Evolutionary conservation across 2,329 filamentous ascomycete genomes (phyloP), one percentile per base, ranked within the genome.

Genomic region (Botrytis byssoidea): DNA sequence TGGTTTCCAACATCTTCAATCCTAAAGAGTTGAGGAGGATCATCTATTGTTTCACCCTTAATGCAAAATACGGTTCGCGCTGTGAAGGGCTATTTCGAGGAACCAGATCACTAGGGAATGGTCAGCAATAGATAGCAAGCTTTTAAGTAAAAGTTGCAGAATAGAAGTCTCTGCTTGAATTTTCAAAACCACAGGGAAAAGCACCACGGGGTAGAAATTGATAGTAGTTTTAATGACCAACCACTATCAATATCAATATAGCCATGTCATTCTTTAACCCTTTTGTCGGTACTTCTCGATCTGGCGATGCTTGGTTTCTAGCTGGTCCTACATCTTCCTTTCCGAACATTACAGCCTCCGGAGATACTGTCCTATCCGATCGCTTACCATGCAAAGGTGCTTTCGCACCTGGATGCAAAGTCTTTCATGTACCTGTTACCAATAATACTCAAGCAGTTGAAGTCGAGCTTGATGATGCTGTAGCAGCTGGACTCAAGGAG

Each of bases 341-440:
- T 32, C 69, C 75, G 22, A 75, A 74, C 14, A 73, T 76, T 42
- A 74, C 72, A 22, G 60, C 59, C n/a, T 68, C 66, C 9, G 66
- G 66, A 18, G 44, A 55, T 51, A 74, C 70, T 32, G 44, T 60
- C 37, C 65, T 74, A 7, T 66, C 72, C 60, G 37, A 73, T 32
- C 72, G 32, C n/a, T 55, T 75, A 20, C 74, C 67, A n/a, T 88
- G 85, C 76, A 75, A 79, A 32, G 74, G 80, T 3, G 79, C 82
- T n/a, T 78, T 83, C n/a, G 83, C 81, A 40, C 85, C 86, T 0
- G 85, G 86, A n/a, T 91, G 89, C 83, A 90, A 88, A 77, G 86
- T 89, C 29, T 89, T 91, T 75, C 82, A 82, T 42, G 84, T 88
- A 9, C 85, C 86, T 9, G 82, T 82, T 60, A 80, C 81, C 18